A percentile compares a stretch with the other conserved stretches of the same genome.
These are phyloP conservation scores for Paramecium tetraurelia DNA, from an alignment of 73 alveolate species.

Conservation along the genomic window DNA sequence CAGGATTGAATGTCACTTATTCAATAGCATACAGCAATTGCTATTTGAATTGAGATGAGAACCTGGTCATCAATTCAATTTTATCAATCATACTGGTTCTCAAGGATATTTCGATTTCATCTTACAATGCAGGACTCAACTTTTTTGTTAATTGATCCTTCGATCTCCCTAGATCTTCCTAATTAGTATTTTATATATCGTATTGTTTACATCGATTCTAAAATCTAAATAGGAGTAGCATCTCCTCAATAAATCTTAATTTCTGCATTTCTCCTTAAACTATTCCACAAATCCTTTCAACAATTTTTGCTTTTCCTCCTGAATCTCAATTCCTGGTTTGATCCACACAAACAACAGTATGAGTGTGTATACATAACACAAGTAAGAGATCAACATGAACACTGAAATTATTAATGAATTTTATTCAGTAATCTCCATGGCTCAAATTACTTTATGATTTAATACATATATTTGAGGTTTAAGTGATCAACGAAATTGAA, in stretches of 20 bases:
- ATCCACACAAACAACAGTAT: not conserved
- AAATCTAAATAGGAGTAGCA: not conserved
- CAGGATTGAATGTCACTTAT: not conserved
- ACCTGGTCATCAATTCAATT: not conserved
- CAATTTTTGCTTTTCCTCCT: not conserved
- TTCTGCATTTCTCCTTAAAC: not conserved
- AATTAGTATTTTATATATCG: not conserved
- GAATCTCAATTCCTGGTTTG: not conserved
- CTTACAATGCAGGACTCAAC: not conserved
- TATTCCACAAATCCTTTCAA: not conserved
- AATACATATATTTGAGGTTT: not conserved
- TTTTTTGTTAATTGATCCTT: not conserved
- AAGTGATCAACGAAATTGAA: not conserved
- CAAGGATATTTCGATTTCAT: not conserved
- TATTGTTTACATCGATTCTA: not conserved
- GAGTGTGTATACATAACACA: not conserved
- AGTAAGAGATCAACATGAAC: not conserved
- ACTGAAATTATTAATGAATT: not conserved
- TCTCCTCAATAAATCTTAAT: not conserved
- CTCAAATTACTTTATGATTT: not conserved
- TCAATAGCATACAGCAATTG: not conserved
- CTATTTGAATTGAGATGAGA: not conserved
- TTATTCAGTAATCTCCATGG: not conserved
- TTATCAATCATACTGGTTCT: not conserved
- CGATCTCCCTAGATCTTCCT: slow-evolving; percentile 1